Conservation (phyloP, 2,329 filamentous ascomycete species). For the Colletotrichum lentis region DNA sequence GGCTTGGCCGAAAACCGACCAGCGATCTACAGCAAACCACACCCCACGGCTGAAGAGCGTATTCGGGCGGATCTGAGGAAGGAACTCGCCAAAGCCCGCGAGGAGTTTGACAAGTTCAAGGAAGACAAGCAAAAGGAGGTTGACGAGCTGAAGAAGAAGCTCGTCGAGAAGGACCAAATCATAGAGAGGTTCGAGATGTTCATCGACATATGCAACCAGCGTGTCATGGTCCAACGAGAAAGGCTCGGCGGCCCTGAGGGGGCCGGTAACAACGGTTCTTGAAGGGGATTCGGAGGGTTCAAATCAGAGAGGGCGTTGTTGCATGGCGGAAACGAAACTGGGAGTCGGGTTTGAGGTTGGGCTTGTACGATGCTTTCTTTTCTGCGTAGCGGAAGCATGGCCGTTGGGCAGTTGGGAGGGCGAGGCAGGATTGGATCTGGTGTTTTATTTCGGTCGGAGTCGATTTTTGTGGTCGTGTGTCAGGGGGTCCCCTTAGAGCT, state of each 20-base stretch:
- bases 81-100: slow-evolving; percentile 66
- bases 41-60: slow-evolving; percentile 69
- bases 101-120: slow-evolving; percentile 63
- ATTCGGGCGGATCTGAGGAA: slow-evolving; percentile 68
- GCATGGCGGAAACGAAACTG: slow-evolving; percentile 38
- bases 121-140: slow-evolving; percentile 67
- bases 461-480: slow-evolving; percentile 24
- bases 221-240: slow-evolving; percentile 70
- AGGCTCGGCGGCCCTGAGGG: slow-evolving; percentile 49
- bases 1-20: slow-evolving; percentile 68
- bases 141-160: slow-evolving; percentile 63
- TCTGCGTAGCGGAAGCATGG: slow-evolving; percentile 32
- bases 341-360: slow-evolving; percentile 27
- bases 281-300: background rate
- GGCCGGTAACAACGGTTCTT: slow-evolving; percentile 18
- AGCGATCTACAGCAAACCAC: slow-evolving; percentile 72
- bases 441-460: slow-evolving; percentile 34
- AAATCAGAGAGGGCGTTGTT: slow-evolving; percentile 13
- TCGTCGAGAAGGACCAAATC: slow-evolving; percentile 70
- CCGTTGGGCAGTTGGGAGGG: slow-evolving; percentile 24
- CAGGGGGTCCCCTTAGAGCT: slow-evolving; percentile 30
- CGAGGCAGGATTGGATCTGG: slow-evolving; percentile 20
- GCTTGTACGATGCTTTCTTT: slow-evolving; percentile 36
- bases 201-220: slow-evolving; percentile 73
- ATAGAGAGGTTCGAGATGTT: slow-evolving; percentile 74